phyloP scores from a whole-genome alignment of 345 rosid species.

The Boechera retrofracta region DNA sequence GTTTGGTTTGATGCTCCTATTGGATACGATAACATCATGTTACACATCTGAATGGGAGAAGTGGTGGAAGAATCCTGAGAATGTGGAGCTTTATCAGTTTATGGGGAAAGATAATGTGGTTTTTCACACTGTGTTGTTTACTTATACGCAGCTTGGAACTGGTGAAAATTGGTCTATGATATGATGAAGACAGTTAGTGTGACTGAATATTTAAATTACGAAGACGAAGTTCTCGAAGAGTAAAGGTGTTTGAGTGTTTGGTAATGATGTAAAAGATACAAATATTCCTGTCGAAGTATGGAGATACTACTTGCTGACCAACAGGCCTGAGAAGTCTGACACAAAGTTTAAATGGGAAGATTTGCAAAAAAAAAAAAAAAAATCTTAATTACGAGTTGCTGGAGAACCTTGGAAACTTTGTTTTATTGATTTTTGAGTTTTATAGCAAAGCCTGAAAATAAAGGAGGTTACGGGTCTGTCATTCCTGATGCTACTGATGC shows the following conservation, averaged over 20 bases:
- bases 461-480: constrained; percentile 85
- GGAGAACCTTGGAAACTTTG: constrained; percentile 64
- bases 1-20: constrained; percentile 99
- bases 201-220: constrained; percentile 86
- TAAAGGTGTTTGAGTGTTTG: constrained; percentile 93
- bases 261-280: constrained; percentile 91
- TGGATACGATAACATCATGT: constrained; percentile 86
- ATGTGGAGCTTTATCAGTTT: constrained; percentile 91
- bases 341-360: constrained; percentile 29
- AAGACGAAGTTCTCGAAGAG: constrained; percentile 96
- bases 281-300: constrained; percentile 89
- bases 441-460: constrained; percentile 53
- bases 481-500: constrained; percentile 83
- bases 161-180: constrained; percentile 85
- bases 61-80: constrained; percentile 98
- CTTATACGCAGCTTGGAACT: constrained; percentile 89
- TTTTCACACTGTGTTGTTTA: constrained; percentile 94
- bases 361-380: constrained; percentile 62
- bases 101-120: constrained; percentile 97
- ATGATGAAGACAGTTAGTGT: constrained; percentile 92
- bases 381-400: constrained; percentile 59
- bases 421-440: constrained; percentile 64
- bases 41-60: constrained; percentile 90
- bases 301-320: constrained; percentile 90
- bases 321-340: constrained; percentile 80